phyloP scores from a whole-genome alignment of 176 grass and related monocot genomes.

The Triticum turgidum region DNA sequence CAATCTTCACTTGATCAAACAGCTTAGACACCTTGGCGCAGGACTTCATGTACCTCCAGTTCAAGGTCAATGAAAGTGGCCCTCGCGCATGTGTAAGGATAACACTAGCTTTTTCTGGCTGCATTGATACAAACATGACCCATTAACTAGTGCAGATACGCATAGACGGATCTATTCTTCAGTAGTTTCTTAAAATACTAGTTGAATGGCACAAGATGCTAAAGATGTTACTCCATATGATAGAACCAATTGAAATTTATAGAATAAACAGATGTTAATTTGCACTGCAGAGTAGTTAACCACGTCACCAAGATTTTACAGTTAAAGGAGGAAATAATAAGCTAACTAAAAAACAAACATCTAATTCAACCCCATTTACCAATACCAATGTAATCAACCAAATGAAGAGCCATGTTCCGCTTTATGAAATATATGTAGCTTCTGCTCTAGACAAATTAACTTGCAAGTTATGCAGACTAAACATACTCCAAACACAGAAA shows the following conservation, averaged over 20 bases:
- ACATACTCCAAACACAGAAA: conserved; percentile 10
- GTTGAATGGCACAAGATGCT: conserved; percentile 22
- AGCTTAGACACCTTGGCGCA: background rate
- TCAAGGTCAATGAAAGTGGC: background rate
- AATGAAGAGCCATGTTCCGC: conserved; percentile 9
- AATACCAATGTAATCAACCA: background rate
- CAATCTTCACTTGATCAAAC: too few species aligned
- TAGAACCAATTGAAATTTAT: background rate
- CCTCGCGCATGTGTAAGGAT: background rate
- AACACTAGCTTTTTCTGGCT: background rate
- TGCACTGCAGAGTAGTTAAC: too few species aligned
- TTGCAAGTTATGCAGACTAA: background rate
- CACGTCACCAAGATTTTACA: conserved; percentile 9
- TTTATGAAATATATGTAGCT: background rate
- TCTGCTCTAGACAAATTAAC: conserved; percentile 11
- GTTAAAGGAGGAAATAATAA: background rate
- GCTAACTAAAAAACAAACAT: background rate
- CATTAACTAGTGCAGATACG: background rate
- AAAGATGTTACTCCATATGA: conserved; percentile 16
- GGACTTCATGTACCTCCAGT: background rate
- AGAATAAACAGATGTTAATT: conserved; percentile 22
- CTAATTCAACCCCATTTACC: too few species aligned
- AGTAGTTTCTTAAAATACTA: conserved; percentile 5
- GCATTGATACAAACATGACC: background rate
- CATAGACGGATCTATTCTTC: background rate